Evolutionary conservation across 179 eudicot genomes (phyloP), one percentile per base, ranked within the genome.

Genomic region (Beta lomatogona): DNA sequence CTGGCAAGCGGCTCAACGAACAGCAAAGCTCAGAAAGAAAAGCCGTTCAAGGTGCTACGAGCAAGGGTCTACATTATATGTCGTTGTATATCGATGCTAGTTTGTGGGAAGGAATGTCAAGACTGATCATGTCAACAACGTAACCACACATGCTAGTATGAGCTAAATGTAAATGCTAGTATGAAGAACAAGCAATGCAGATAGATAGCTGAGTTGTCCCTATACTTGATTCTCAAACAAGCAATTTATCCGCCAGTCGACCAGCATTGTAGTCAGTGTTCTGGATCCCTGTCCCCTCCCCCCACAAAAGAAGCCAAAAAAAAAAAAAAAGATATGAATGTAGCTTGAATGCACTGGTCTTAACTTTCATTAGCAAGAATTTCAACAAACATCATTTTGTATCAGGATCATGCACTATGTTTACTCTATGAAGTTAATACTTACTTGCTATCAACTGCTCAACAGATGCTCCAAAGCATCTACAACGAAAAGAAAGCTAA

Each of bases 51-150:
- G 63, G 67, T 53, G 69, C 44, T 84, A 41, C 73, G 78, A 77
- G 78, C 81, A 41, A 76, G 81, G 74, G 73, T 83, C 19, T 71
- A 83, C 83, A 83, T 83, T 19, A 71, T 80, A 50, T 63, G 22
- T 18, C 78, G 52, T 45, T 83, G 86, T 76, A 4, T 83, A 60
- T 76, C 67, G 13, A 76, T 80, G 80, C 81, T 83, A 7, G 68
- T 83, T 9, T 80, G 86, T 45, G 73, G 83, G 65, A 76, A 71
- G 45, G 55, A 76, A n/a, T 25, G 36, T 13, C 52, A 83, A 41
- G 81, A 76, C 59, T 77, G 57, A 66, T n/a, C 22, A 9, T 73
- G 36, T 16, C 22, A 31, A n/a, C 9, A 36, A 31, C 2, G 36
- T n/a, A n/a, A 25, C 28, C 41, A 36, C 41, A 36, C 41, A 36